Conservation (phyloP, 2,329 filamentous ascomycete species). For the Sporothrix dimorphospora region DNA sequence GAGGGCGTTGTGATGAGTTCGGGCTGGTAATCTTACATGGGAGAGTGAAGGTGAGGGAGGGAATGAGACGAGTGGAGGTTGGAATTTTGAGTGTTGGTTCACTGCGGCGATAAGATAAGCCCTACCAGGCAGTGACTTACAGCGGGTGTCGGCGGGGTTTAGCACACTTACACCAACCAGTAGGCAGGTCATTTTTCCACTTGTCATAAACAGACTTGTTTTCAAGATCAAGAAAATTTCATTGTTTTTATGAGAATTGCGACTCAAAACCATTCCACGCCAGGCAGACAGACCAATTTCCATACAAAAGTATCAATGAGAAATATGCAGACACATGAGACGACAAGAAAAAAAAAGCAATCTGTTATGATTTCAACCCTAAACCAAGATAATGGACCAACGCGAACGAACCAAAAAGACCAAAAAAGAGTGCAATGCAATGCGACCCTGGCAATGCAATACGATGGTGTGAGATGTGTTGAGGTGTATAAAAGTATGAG, state of each 20-base stretch:
- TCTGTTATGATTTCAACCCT: not conserved
- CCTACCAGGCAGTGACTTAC: conserved; percentile 8
- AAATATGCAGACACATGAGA: not conserved
- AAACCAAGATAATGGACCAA: not conserved
- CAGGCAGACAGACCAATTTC: not conserved
- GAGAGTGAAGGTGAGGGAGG: not conserved
- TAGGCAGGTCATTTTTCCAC: not conserved
- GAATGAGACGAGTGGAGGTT: not conserved
- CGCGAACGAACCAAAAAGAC: not conserved
- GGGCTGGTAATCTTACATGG: not conserved
- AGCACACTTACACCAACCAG: not conserved
- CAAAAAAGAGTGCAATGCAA: not conserved
- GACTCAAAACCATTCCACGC: not conserved
- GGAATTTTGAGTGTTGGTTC: not conserved
- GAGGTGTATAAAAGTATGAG: not conserved
- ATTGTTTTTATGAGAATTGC: not conserved
- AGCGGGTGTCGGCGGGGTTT: not conserved
- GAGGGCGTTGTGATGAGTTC: not conserved
- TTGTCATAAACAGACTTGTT: not conserved
- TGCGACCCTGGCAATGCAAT: conserved; percentile 5
- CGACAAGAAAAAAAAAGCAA: not conserved
- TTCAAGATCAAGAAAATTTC: not conserved
- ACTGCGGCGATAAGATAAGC: conserved; percentile 19
- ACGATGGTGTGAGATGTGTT: not conserved
- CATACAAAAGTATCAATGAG: not conserved